These are phyloP conservation scores for Mycena galopus DNA, from an alignment of 768 basidiomycete species.

Conservation along the genomic window DNA sequence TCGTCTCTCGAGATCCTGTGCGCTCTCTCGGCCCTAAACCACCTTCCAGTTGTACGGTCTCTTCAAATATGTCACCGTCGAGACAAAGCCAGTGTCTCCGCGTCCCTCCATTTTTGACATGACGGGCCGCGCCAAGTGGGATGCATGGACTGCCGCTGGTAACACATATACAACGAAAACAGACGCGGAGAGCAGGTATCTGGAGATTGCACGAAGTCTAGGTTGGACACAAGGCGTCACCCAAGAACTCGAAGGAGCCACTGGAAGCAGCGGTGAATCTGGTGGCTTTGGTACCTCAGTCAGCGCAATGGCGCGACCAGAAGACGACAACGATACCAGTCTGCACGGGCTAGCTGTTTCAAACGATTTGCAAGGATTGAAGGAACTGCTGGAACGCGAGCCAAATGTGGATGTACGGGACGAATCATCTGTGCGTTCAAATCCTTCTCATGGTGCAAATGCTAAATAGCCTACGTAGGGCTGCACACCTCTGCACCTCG, in stretches of 20 bases:
- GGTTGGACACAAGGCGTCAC: slow-evolving; percentile 70
- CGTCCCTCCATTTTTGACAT: slow-evolving; percentile 86
- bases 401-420: slow-evolving; percentile 74
- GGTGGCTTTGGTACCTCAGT: slow-evolving; percentile 72
- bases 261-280: slow-evolving; percentile 45
- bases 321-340: slow-evolving; percentile 51
- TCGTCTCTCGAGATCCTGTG: slow-evolving; percentile 42
- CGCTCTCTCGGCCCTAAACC: slow-evolving; percentile 57
- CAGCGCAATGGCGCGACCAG: slow-evolving; percentile 66
- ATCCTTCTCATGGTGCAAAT: background rate
- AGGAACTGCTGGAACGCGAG: slow-evolving; percentile 56
- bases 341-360: slow-evolving; percentile 75
- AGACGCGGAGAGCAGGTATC: slow-evolving; percentile 74
- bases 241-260: slow-evolving; percentile 1
- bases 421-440: slow-evolving; percentile 78
- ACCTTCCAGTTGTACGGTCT: slow-evolving; percentile 82
- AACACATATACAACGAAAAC: slow-evolving; percentile 58
- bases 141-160: slow-evolving; percentile 76
- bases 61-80: slow-evolving; percentile 81
- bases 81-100: slow-evolving; percentile 63
- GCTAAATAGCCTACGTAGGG: slow-evolving; percentile 64
- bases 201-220: slow-evolving; percentile 74
- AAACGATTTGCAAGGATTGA: slow-evolving; percentile 63
- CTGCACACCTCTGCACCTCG: slow-evolving; percentile 89
- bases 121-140: slow-evolving; percentile 88